Evolutionary conservation across 106 monocot species (phyloP).

Genomic region (Posidonia australis): DNA sequence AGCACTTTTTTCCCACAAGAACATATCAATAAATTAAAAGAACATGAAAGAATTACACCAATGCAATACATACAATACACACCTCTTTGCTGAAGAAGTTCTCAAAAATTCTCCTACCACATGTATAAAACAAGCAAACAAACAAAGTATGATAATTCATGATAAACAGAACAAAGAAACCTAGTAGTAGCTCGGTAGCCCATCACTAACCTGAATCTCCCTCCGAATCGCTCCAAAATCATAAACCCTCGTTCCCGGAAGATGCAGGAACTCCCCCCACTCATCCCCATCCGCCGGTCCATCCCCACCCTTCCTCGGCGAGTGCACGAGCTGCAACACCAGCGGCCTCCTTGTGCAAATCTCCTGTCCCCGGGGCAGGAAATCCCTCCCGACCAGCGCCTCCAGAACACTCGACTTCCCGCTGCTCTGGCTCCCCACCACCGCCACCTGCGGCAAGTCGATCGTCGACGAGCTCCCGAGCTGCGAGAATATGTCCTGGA

Average conservation of each 20-base stretch:
- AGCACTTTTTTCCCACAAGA: too few species aligned
- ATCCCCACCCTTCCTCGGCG: slow-evolving; percentile 43
- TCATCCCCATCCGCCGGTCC: slow-evolving; percentile 50
- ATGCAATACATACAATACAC: too few species aligned
- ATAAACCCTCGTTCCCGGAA: slow-evolving; percentile 41
- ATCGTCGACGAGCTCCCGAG: slow-evolving; percentile 76
- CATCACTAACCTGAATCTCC: slow-evolving; percentile 55
- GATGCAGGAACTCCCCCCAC: slow-evolving; percentile 79
- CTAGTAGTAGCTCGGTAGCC: neutral
- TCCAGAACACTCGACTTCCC: slow-evolving; percentile 85
- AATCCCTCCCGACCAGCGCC: slow-evolving; percentile 69
- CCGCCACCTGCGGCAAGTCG: slow-evolving; percentile 79
- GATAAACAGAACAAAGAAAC: neutral
- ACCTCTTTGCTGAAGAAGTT: too few species aligned
- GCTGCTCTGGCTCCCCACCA: slow-evolving; percentile 88
- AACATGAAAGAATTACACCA: too few species aligned
- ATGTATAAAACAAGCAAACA: too few species aligned
- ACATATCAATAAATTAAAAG: too few species aligned
- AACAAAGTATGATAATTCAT: neutral
- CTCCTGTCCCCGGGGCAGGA: slow-evolving; percentile 60
- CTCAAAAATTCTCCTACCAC: too few species aligned
- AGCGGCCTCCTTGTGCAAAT: slow-evolving; percentile 72
- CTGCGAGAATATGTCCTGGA: slow-evolving; percentile 80
- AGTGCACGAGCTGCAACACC: slow-evolving; percentile 76
- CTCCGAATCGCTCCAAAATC: slow-evolving; percentile 54